Conservation (phyloP, 2,329 filamentous ascomycete species). For the Ceratocystis ficicola region DNA sequence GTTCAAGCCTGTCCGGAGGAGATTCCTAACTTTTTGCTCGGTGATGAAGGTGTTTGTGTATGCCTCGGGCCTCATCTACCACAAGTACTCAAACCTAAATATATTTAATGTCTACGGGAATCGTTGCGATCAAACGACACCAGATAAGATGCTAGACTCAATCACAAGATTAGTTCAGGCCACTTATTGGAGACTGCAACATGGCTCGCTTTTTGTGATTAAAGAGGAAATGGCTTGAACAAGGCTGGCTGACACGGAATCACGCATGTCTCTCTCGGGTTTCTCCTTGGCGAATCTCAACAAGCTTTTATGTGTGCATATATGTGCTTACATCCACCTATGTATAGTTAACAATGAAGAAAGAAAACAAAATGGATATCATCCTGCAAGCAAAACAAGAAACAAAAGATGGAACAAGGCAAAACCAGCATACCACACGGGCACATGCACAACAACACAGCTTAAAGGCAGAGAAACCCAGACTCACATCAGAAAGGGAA, state of each 20-base stretch:
- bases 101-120: too few species aligned
- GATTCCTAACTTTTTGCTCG: not conserved
- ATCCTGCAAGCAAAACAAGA: slow-evolving; percentile 1
- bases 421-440: not conserved
- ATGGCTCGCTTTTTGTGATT: not conserved
- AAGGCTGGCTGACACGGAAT: not conserved
- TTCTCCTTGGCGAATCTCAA: not conserved
- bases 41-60: not conserved
- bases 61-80: too few species aligned
- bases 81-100: too few species aligned
- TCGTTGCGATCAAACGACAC: not conserved
- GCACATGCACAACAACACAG: not conserved
- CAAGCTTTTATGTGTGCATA: slow-evolving; percentile 6
- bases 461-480: not conserved
- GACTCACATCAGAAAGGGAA: not conserved
- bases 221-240: not conserved
- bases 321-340: slow-evolving; percentile 1
- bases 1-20: slow-evolving; percentile 11
- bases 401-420: not conserved
- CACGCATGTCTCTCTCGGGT: not conserved
- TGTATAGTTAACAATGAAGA: not conserved
- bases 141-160: not conserved
- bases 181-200: not conserved
- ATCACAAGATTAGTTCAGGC: not conserved
- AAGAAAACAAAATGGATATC: slow-evolving; percentile 12